Evolutionary conservation across 1,284 basidiomycete genomes (phyloP).

Genomic region (Cutaneotrichosporon sp.): DNA sequence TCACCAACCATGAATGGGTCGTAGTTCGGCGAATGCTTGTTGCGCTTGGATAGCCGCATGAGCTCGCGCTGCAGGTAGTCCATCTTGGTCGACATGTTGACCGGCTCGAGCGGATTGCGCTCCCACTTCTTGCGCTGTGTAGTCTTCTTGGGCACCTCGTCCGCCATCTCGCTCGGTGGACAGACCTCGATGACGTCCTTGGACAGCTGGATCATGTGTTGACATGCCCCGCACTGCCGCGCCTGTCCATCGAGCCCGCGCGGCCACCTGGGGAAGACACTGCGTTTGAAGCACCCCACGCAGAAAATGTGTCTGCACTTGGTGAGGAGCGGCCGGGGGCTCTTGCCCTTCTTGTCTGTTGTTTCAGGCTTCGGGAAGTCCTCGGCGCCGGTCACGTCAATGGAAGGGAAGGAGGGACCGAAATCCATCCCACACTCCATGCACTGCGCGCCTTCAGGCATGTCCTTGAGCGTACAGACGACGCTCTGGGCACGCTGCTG

Average conservation of each 20-base stretch:
- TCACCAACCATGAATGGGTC: conserved; percentile 62
- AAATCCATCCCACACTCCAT: conserved; percentile 79
- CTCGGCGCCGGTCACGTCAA: conserved; percentile 51
- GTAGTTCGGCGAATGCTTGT: conserved; percentile 79
- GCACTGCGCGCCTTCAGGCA: conserved; percentile 73
- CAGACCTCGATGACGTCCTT: conserved; percentile 71
- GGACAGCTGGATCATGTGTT: conserved; percentile 56
- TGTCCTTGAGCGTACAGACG: conserved; percentile 74
- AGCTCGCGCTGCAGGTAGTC: conserved; percentile 70
- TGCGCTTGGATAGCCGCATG: conserved; percentile 65
- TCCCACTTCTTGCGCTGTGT: conserved; percentile 60
- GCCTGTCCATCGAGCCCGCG: conserved; percentile 57
- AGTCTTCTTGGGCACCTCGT: conserved; percentile 24
- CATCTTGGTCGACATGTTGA: conserved; percentile 79
- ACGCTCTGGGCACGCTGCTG: conserved; percentile 68
- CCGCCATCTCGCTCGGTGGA: conserved; percentile 57
- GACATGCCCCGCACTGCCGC: conserved; percentile 70
- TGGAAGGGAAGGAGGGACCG: conserved; percentile 50
- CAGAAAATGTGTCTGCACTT: conserved; percentile 93
- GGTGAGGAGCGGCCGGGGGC: conserved; percentile 60
- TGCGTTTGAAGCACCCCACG: conserved; percentile 68
- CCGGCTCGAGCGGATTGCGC: conserved; percentile 62
- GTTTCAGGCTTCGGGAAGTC: conserved; percentile 50
- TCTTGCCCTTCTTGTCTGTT: conserved; percentile 34
- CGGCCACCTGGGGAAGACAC: conserved; percentile 73